Evolutionary conservation across 768 basidiomycete genomes (phyloP).

Genomic region (Termitomyces sp.): DNA sequence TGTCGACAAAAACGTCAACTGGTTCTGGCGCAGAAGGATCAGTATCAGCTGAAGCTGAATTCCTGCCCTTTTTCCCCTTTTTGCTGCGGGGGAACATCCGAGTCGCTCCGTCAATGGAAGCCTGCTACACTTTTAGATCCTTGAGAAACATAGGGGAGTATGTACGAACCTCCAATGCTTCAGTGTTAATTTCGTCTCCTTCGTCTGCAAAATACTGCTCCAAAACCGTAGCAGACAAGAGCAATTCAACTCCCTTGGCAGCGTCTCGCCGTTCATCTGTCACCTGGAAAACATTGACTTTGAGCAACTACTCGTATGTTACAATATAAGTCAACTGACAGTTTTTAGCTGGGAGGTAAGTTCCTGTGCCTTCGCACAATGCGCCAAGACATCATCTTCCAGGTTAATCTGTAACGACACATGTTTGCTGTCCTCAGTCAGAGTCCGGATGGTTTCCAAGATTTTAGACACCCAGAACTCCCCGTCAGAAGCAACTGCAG

Average conservation of each 20-base stretch:
- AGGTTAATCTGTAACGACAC: slow-evolving; percentile 43
- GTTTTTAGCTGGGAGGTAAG: slow-evolving; percentile 35
- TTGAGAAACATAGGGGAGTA: neutral
- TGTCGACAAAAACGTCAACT: slow-evolving; percentile 82
- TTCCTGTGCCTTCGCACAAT: slow-evolving; percentile 41
- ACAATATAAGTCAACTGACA: slow-evolving; percentile 23
- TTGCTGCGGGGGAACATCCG: slow-evolving; percentile 43
- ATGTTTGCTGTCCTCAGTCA: slow-evolving; percentile 71
- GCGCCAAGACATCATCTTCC: slow-evolving; percentile 49
- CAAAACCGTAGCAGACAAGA: slow-evolving; percentile 66
- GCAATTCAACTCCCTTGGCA: slow-evolving; percentile 64
- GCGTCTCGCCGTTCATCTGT: slow-evolving; percentile 42
- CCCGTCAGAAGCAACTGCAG: slow-evolving; percentile 64
- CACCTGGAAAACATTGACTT: slow-evolving; percentile 9
- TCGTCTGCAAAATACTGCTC: slow-evolving; percentile 66
- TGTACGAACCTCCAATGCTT: slow-evolving; percentile 56
- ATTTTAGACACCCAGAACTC: slow-evolving; percentile 76
- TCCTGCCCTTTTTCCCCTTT: slow-evolving; percentile 35
- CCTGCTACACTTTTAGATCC: slow-evolving; percentile 29
- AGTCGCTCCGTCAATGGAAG: slow-evolving; percentile 52
- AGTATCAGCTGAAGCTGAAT: slow-evolving; percentile 23
- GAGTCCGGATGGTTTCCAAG: slow-evolving; percentile 43
- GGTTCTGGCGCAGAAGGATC: slow-evolving; percentile 47
- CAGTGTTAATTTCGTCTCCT: slow-evolving; percentile 43
- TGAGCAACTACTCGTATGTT: neutral